Percentiles rank a stretch among this genome's conserved stretches.
Conservation (phyloP, 495 filamentous ascomycete species). For the Aspergillus ostianus region DNA sequence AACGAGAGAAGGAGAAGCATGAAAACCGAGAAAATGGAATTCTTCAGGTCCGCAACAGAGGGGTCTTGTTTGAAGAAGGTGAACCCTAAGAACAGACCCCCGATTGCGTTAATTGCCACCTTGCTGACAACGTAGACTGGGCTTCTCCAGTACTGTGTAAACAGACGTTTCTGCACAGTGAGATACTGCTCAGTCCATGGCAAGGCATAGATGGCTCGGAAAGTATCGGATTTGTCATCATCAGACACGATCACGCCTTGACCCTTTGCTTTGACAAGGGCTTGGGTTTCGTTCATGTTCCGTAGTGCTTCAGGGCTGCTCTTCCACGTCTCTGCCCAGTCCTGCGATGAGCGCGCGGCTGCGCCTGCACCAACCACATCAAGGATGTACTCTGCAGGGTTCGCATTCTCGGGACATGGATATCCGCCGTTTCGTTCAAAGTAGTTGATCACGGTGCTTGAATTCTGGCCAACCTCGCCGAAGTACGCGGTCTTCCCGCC, state of each 20-base stretch:
- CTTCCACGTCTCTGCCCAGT: slow-evolving; percentile 75
- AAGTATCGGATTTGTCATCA: slow-evolving; percentile 46
- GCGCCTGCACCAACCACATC: slow-evolving; percentile 80
- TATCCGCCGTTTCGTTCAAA: slow-evolving; percentile 68
- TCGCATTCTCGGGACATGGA: slow-evolving; percentile 62
- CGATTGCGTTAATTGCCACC: slow-evolving; percentile 40
- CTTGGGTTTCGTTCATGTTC: background rate
- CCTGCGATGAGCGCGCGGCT: slow-evolving; percentile 59
- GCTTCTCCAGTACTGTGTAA: slow-evolving; percentile 48
- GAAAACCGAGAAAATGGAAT: slow-evolving; percentile 81
- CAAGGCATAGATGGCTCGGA: slow-evolving; percentile 31
- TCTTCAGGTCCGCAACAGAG: slow-evolving; percentile 72
- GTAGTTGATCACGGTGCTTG: slow-evolving; percentile 41
- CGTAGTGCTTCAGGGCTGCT: slow-evolving; percentile 58
- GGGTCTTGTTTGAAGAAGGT: slow-evolving; percentile 71
- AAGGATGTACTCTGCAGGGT: slow-evolving; percentile 85
- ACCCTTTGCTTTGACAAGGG: background rate
- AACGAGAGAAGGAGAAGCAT: slow-evolving; percentile 72
- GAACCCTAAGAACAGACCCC: slow-evolving; percentile 74
- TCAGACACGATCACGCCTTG: slow-evolving; percentile 32
- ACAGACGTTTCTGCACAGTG: slow-evolving; percentile 27
- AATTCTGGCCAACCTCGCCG: background rate
- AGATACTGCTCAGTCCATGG: background rate
- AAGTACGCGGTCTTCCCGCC: slow-evolving; percentile 3
- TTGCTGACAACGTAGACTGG: slow-evolving; percentile 49